Evolutionary conservation across 2,329 filamentous ascomycete genomes (phyloP).

Genomic region (Exophiala viscosa): DNA sequence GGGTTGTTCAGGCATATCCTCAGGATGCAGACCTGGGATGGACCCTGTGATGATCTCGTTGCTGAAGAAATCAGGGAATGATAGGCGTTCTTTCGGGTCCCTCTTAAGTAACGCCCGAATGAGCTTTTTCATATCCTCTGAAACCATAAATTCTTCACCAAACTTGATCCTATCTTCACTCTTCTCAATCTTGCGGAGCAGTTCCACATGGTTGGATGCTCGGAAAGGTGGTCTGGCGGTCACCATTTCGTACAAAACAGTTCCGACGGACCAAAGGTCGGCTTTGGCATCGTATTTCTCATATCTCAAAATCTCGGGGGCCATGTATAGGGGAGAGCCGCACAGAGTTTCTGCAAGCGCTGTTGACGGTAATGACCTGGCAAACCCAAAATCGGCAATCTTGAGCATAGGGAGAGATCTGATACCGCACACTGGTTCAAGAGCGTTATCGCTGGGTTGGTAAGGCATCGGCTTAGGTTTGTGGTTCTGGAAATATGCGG

Average conservation of each 20-base stretch:
- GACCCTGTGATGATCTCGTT: slow-evolving; percentile 67
- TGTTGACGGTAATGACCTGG: slow-evolving; percentile 81
- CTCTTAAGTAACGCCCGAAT: slow-evolving; percentile 79
- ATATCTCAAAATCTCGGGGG: slow-evolving; percentile 92
- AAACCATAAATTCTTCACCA: slow-evolving; percentile 66
- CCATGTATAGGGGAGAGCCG: slow-evolving; percentile 97
- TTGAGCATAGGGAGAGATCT: slow-evolving; percentile 91
- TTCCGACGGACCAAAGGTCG: slow-evolving; percentile 95
- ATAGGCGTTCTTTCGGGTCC: slow-evolving; percentile 78
- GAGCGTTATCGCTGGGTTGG: slow-evolving; percentile 73
- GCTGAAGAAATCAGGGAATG: slow-evolving; percentile 79
- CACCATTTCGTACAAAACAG: slow-evolving; percentile 93
- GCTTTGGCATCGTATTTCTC: slow-evolving; percentile 97
- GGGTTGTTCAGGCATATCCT: slow-evolving; percentile 56
- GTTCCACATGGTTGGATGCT: slow-evolving; percentile 89
- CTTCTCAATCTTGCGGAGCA: slow-evolving; percentile 86
- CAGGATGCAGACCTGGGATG: slow-evolving; percentile 77
- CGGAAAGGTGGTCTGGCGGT: slow-evolving; percentile 86
- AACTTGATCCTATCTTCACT: slow-evolving; percentile 84
- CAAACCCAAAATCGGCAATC: slow-evolving; percentile 98
- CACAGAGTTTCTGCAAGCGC: slow-evolving; percentile 94
- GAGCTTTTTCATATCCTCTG: slow-evolving; percentile 71
- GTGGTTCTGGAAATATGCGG: slow-evolving; percentile 63
- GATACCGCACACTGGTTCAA: slow-evolving; percentile 76
- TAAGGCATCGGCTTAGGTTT: slow-evolving; percentile 64